These are phyloP conservation scores for Plenodomus lindquistii DNA, from an alignment of 2,329 filamentous ascomycete species.

Conservation along the genomic window DNA sequence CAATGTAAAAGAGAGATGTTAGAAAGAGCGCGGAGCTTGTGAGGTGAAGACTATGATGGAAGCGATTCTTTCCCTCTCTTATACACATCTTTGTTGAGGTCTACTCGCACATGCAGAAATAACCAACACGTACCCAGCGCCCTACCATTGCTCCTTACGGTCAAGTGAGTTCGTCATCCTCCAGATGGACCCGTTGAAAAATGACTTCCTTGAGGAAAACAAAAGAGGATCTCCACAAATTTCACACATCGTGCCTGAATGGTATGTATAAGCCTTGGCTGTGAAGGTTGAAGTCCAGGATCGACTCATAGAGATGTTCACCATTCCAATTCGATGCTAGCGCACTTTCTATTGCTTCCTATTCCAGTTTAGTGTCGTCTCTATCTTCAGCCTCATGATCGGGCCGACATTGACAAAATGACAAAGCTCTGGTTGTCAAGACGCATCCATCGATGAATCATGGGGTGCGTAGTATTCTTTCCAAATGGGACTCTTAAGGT, in stretches of 20 bases:
- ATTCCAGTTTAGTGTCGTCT: slow-evolving; percentile 10
- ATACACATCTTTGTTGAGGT: neutral
- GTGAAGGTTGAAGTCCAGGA: neutral
- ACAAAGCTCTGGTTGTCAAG: neutral
- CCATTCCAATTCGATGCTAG: slow-evolving; percentile 11
- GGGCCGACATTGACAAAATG: neutral
- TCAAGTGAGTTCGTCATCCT: slow-evolving; percentile 3
- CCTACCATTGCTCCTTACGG: slow-evolving; percentile 7
- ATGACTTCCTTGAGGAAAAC: neutral
- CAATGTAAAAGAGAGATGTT: neutral
- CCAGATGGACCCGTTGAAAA: neutral
- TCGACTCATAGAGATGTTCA: neutral
- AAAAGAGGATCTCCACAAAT: neutral
- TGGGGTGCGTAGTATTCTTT: slow-evolving; percentile 8
- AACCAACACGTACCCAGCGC: neutral
- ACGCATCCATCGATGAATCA: neutral
- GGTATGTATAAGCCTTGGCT: neutral
- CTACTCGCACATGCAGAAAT: neutral
- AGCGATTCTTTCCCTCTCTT: neutral
- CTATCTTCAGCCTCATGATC: neutral
- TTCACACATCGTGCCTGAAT: neutral
- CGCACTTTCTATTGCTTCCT: slow-evolving; percentile 22
- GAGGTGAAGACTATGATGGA: neutral
- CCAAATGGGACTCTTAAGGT: slow-evolving; percentile 4
- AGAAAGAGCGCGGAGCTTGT: neutral